Base-by-base conservation (phyloP, 2,329 filamentous ascomycete species). In the Plenodomus biglobosus region DNA sequence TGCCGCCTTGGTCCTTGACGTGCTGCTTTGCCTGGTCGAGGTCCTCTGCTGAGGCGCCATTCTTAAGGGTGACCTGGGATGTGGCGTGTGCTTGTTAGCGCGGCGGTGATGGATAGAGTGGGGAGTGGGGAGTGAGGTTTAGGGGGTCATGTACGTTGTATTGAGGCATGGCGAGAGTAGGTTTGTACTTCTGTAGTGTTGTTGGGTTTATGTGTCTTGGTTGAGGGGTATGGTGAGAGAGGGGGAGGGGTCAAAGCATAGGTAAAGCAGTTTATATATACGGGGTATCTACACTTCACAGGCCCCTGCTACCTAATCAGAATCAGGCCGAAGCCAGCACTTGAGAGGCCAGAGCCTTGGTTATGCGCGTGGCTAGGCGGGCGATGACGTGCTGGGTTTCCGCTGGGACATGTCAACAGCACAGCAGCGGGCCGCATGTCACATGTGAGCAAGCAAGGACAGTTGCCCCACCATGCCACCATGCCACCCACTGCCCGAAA, bases 1-100 rank as follows among this genome's bases (percentile, higher is more conserved):
- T 84, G 70, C 91, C 92, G 68, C 92, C 92, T 70, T 92, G 84
- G 36, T 86, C 81, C 51, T 71, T 76, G 61, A 85, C 88, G 50
- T 85, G 76, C 71, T 92, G 76, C 84, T 95, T 95, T 52, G 88
- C 87, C 43, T 88, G 91, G 41, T 85, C 76, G 57, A 95, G 78
- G 68, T 95, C 78, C 24, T 85, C 83, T 40, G 77, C 67, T 48
- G 82, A 80, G 56, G 86, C 84, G 53, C 85, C 82, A 35, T 84
- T 77, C 75, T 94, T 92, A 74, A 89, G 83, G 47, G 90, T 90
- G 58, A 96, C 84, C 91, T 96, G 36, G 47, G 17, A 18, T 4
- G 1, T 11, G 3, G 15, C 6, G 11, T 39, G 22, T 59, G 40
- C 11, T 3, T 39, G 30, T 60, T 21, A 58, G 51, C 44, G 7